Evolutionary conservation across 352 stramenopile genomes (phyloP), one percentile per base, ranked within the genome.

Genomic region (Phytopythium boreale): DNA sequence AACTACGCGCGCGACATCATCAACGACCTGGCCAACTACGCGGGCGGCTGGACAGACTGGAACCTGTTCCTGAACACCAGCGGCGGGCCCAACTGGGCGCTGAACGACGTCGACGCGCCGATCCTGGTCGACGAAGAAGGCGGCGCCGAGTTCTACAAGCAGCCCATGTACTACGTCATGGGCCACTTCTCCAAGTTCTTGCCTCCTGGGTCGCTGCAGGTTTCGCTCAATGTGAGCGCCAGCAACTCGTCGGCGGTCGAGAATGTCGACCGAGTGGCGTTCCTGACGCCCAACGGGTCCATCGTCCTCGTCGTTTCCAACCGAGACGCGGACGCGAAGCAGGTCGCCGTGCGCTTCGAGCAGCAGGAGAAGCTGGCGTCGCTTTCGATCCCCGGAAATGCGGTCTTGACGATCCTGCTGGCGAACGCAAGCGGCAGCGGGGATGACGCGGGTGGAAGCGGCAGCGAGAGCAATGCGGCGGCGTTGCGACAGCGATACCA

Each of bases 1-100:
- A 79, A 84, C 60, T 92, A 96, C 56, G 82, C 80, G 19, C 84
- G 88, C 34, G 86, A 97, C 67, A 95, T 97, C 58, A 87, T 97
- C 61, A 78, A 82, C 24, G 89, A 97, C 68, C 59, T 97, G 19
- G 74, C 80, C 53, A 92, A 92, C 71, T 87, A 82, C 59, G 82
- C 86, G 14, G 69, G 72, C 2, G 87, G 84, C 14, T 97, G 89
- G 88, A 92, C 74, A 24, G 87, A 97, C 75, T 97, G 89, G 87
- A 97, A 97, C 64, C 55, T 97, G 34, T 69, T 82, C 58, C 79
- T 97, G 20, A 77, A 92, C 70, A 82, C 70, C 24, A 74, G 59
- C 11, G 81, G 81, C 46, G 91, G 89, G 0, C 91, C 91, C 5
- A 94, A 82, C 39, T 93, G 89, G 80, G 71, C 77, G 19, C 59